Conservation (phyloP, 352 stramenopile species). For the Phytophthora melonis region DNA sequence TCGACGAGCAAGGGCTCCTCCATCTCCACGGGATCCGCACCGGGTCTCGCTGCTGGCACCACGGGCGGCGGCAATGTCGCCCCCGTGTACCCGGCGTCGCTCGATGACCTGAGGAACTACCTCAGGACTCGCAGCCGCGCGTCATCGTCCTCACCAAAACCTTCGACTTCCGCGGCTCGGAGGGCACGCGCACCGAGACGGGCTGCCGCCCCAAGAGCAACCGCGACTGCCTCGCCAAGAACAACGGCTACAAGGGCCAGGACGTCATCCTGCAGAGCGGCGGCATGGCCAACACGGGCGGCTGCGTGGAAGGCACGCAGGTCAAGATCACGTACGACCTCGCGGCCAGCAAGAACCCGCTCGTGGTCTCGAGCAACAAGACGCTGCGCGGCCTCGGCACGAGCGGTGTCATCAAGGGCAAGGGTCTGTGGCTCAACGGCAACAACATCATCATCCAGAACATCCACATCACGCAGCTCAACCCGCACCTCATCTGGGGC, state of each 20-base stretch:
- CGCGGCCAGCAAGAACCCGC: conserved; percentile 36
- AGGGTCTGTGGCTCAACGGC: conserved; percentile 46
- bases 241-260: conserved; percentile 62
- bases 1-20: background rate
- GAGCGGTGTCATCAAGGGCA: conserved; percentile 55
- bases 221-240: conserved; percentile 56
- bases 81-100: conserved; percentile 50
- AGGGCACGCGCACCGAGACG: conserved; percentile 57
- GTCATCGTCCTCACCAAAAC: conserved; percentile 64
- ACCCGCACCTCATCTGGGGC: no score
- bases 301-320: conserved; percentile 45
- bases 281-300: conserved; percentile 60
- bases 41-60: conserved; percentile 31
- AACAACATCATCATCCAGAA: conserved; percentile 60
- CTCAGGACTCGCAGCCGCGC: conserved; percentile 46
- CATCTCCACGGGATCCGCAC: conserved; percentile 26
- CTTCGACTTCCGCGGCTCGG: conserved; percentile 63
- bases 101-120: conserved; percentile 54
- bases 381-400: conserved; percentile 52
- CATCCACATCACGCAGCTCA: no score
- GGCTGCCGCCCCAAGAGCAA: conserved; percentile 55
- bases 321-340: conserved; percentile 42
- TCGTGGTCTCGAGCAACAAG: conserved; percentile 51
- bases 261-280: conserved; percentile 66
- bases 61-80: conserved; percentile 53